A percentile compares a stretch with the other conserved stretches of the same genome.
These are phyloP conservation scores for Aureobasidium pullulans DNA, from an alignment of 2,329 filamentous ascomycete genomes.

Conservation along the genomic window DNA sequence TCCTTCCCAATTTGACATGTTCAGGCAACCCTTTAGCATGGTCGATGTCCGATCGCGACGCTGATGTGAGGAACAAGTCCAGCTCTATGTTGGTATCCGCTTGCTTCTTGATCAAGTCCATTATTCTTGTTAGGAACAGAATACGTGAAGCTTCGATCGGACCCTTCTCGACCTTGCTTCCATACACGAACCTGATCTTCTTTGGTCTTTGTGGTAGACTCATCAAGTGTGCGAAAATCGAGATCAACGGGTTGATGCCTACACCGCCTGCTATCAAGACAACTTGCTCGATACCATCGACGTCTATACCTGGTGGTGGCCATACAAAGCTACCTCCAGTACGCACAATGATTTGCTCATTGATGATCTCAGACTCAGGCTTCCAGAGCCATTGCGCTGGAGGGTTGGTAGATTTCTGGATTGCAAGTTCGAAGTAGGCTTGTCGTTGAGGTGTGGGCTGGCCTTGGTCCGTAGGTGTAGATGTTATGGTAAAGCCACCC, in stretches of 20 bases:
- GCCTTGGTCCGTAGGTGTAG: slow-evolving; percentile 51
- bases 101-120: slow-evolving; percentile 22
- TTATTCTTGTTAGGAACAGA: slow-evolving; percentile 42
- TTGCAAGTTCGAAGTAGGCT: slow-evolving; percentile 66
- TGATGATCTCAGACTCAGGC: slow-evolving; percentile 47
- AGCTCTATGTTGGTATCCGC: slow-evolving; percentile 21
- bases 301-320: slow-evolving; percentile 51
- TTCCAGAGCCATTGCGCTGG: slow-evolving; percentile 72
- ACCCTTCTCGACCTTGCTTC: slow-evolving; percentile 37
- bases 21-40: slow-evolving; percentile 5
- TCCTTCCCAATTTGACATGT: slow-evolving; percentile 18
- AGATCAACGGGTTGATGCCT: slow-evolving; percentile 73
- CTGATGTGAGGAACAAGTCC: slow-evolving; percentile 26
- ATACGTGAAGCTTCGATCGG: slow-evolving; percentile 29
- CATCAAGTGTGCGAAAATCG: slow-evolving; percentile 58
- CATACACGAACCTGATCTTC: slow-evolving; percentile 58
- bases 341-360: slow-evolving; percentile 55
- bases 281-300: slow-evolving; percentile 45
- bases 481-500: slow-evolving; percentile 85
- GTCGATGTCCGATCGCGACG: slow-evolving; percentile 16
- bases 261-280: slow-evolving; percentile 77
- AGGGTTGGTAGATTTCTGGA: slow-evolving; percentile 65
- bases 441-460: slow-evolving; percentile 17
- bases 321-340: slow-evolving; percentile 77
- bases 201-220: slow-evolving; percentile 20